Percentiles rank a stretch among this genome's conserved stretches.
Evolutionary conservation across 495 filamentous ascomycete genomes (phyloP).

Genomic region (Cercophora sp.): DNA sequence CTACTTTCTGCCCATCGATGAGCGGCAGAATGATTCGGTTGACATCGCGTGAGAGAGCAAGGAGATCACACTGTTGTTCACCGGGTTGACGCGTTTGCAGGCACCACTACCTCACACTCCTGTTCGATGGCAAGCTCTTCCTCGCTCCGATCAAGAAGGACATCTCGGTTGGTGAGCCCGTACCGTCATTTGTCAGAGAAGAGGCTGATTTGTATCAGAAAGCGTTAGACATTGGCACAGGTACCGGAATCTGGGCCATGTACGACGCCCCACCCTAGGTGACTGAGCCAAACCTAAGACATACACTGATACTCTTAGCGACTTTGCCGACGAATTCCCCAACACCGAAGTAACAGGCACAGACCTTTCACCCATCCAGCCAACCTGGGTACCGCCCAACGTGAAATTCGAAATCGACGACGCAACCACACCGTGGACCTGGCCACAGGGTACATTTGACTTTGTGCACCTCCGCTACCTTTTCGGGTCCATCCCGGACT

Average conservation of each 20-base stretch:
- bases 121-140: slow-evolving; percentile 50
- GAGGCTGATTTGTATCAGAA: not conserved
- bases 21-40: not conserved
- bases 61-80: not conserved
- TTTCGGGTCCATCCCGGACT: slow-evolving; percentile 48
- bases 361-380: slow-evolving; percentile 58
- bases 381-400: slow-evolving; percentile 42
- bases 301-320: slow-evolving; percentile 18
- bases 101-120: slow-evolving; percentile 26
- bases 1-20: not conserved
- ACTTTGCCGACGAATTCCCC: slow-evolving; percentile 44
- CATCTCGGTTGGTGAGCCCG: not conserved
- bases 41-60: not conserved
- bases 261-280: not conserved
- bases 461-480: slow-evolving; percentile 54
- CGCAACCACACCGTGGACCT: slow-evolving; percentile 42
- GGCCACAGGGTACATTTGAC: slow-evolving; percentile 43
- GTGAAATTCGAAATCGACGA: slow-evolving; percentile 51
- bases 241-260: not conserved
- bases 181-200: not conserved
- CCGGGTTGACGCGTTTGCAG: slow-evolving; percentile 3
- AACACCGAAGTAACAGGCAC: slow-evolving; percentile 52
- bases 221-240: not conserved
- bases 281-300: slow-evolving; percentile 5
- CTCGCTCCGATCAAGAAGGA: slow-evolving; percentile 47